phyloP scores from a whole-genome alignment of 169 alveolate genomes.

The Ophryocystis elektroscirrha region DNA sequence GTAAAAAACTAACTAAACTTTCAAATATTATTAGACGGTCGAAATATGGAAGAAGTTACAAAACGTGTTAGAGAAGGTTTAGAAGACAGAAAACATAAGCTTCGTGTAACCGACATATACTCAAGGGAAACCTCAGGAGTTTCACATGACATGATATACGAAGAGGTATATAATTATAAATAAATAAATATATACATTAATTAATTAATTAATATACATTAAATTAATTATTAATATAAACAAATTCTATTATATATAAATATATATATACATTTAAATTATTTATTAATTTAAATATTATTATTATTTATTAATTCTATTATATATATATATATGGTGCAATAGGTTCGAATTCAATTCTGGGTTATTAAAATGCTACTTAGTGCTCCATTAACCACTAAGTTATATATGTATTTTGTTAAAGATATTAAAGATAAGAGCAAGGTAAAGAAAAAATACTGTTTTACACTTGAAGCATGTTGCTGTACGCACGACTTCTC shows the following conservation, averaged over 20 bases:
- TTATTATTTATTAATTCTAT: neutral
- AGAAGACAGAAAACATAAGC: constrained; percentile 7
- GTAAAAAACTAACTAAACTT: neutral
- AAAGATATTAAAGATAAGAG: constrained; percentile 26
- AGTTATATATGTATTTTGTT: constrained; percentile 46
- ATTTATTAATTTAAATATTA: neutral
- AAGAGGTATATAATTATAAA: neutral
- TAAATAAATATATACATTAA: neutral
- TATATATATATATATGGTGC: neutral
- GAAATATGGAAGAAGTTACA: constrained; percentile 9
- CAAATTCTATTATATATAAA: no score
- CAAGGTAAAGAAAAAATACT: constrained; percentile 4
- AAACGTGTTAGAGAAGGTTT: constrained; percentile 1
- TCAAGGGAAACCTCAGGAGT: no score
- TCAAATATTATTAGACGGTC: neutral
- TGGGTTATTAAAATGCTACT: constrained; percentile 56
- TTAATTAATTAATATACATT: neutral
- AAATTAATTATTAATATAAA: neutral
- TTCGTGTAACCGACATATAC: constrained; percentile 11
- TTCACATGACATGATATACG: constrained; percentile 8
- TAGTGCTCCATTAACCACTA: constrained; percentile 45
- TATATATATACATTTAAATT: no score
- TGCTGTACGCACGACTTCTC: no score
- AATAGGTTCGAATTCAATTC: constrained; percentile 46
- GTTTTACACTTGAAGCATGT: no score